phyloP scores from a whole-genome alignment of 202 grass and related monocot genomes.

The Musa balbisiana region DNA sequence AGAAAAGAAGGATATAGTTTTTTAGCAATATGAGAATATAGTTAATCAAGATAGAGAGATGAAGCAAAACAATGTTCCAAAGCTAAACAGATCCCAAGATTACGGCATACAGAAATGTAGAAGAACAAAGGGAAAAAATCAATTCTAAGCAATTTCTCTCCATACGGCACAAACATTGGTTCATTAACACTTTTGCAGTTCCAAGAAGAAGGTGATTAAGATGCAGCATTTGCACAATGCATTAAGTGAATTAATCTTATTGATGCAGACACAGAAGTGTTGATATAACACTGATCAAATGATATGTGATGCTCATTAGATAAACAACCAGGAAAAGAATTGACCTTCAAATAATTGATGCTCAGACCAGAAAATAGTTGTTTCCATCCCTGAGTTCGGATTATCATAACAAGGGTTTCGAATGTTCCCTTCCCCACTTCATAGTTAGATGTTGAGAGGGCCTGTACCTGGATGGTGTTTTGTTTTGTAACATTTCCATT shows the following conservation, averaged over 20 bases:
- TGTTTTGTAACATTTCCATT: background rate
- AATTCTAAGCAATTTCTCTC: too few relatives aligned
- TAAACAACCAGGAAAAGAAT: slow-evolving; percentile 1
- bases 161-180: too few relatives aligned
- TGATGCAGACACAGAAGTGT: too few relatives aligned
- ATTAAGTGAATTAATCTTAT: too few relatives aligned
- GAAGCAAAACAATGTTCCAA: background rate
- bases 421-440: slow-evolving; percentile 52
- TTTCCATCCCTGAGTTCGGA: slow-evolving; percentile 65
- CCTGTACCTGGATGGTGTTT: slow-evolving; percentile 55
- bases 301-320: too few relatives aligned
- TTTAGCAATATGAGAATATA: slow-evolving; percentile 20
- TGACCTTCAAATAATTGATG: slow-evolving; percentile 97
- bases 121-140: too few relatives aligned
- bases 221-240: too few relatives aligned
- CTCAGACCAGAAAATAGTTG: slow-evolving; percentile 88
- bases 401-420: slow-evolving; percentile 56
- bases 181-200: too few relatives aligned
- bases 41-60: background rate
- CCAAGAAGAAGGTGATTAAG: too few relatives aligned
- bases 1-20: slow-evolving; percentile 9
- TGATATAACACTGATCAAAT: too few relatives aligned
- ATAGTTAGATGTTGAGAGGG: slow-evolving; percentile 42
- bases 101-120: too few relatives aligned
- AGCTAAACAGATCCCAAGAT: too few relatives aligned